Base-by-base conservation (phyloP, 2,329 filamentous ascomycete genomes). In the Dactylellina haptotyla region DNA sequence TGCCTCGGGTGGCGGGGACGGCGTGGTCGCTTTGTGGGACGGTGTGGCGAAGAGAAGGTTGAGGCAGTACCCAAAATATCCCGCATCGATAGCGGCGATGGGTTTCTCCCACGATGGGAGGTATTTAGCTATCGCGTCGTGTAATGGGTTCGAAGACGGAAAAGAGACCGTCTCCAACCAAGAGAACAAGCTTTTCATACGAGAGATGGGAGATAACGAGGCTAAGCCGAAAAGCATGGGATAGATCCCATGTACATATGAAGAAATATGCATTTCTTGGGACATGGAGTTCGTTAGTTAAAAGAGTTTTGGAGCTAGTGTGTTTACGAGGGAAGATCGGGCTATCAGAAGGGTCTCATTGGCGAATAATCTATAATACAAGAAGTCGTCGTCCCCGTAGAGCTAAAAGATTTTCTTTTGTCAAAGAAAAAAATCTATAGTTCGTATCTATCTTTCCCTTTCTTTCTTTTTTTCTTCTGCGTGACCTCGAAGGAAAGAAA, bases 21-120 rank as follows among this genome's bases (percentile, higher is more conserved):
- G 92, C 34, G 91, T 93, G 6, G 92, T 97, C n/a, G 91, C 92
- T 3, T 83, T 97, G 45, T 97, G 93, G 93, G 93, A 97, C 80
- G 93, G 91, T 8, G 89, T 93, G 78, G 91, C 91, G 64, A 97
- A 97, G 87, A 86, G 93, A 78, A 87, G 93, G 80, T 91, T 97
- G 81, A 87, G 92, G 79, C 91, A 96, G 80, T 97, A 97, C 81
- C 91, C 93, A 78, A 90, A 91, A 79, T 92, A 93, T 67, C 86
- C 89, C 14, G 88, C 92, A 45, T 92, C 89, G 78, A 87, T 97
- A 5, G 89, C 91, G 8, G 89, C 90, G 0, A 82, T 96, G 73
- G 87, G 87, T 0, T 97, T 97, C 80, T 92, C 89, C 39, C 83
- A 83, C 1, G 89, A 95, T 78, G 93, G 93, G 5, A 90, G 86